Base-by-base conservation (phyloP, 2,329 filamentous ascomycete species). In the Triangularia verruculosa region DNA sequence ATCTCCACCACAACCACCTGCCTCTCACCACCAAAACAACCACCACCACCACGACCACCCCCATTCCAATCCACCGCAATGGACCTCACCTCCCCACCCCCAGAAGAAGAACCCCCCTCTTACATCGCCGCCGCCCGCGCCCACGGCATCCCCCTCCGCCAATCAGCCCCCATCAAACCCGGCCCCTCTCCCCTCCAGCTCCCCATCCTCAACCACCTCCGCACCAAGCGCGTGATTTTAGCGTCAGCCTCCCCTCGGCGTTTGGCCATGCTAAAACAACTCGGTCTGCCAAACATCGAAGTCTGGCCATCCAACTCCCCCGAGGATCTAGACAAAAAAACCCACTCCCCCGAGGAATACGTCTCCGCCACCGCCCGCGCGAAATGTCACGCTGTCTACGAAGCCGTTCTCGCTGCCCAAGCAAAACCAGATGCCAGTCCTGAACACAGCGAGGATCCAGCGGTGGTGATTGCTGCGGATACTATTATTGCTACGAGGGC, bases 191-290 rank as follows among this genome's bases (percentile, higher is more conserved):
- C 91, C 1, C 85, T 98, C 66, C 84, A 92, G 66, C 83, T 98
- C 17, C 93, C 94, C 15, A 88, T 93, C 62, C 80, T 99, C 64
- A 86, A 85, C 71, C 82, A 89, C 72, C 85, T 99, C 68, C 88
- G 90, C 72, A 85, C 85, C 61, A 92, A 91, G 76, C 85, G 94
- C 68, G 87, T 97, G 5, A 91, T 99, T 69, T 88, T 99, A 27
- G 95, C 95, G 59, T 97, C 93, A 2, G 87, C 90, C 20, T 97
- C 93, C 1, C 95, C 95, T 0, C 85, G 95, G 53, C 85, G 95
- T 61, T 90, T 89, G 76, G 89, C 91, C 67, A 86, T 99, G 9
- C 86, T 99, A 51, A 86, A 89, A 89, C 77, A 84, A 97, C 65
- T 93, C 93, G 68, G 85, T 98, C 11, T 84, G 82, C 2, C 39